A percentile compares a stretch with the other conserved stretches of the same genome.
Conservation (phyloP, 2,329 filamentous ascomycete species). For the Exophiala dermatitidis region DNA sequence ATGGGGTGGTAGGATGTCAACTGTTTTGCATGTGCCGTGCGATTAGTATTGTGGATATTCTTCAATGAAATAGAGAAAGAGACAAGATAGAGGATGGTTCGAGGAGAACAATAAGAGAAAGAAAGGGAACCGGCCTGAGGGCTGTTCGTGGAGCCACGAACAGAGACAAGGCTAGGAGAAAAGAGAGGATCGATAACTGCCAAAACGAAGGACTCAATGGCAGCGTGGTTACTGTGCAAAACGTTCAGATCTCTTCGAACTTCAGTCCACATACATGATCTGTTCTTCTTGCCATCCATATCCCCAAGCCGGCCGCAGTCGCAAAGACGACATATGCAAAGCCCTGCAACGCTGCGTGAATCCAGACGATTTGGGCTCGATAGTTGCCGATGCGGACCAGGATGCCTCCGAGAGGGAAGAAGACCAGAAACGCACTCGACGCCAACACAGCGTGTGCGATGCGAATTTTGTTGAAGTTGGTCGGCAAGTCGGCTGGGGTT, state of each 20-base stretch:
- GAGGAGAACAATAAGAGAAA: background rate
- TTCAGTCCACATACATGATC: conserved; percentile 5
- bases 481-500: conserved; percentile 2
- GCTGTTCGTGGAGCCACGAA: background rate
- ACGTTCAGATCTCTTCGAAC: background rate
- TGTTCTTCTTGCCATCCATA: conserved; percentile 27
- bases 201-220: background rate
- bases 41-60: too few relatives aligned
- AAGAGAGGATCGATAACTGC: background rate
- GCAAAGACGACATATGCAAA: conserved; percentile 25
- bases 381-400: conserved; percentile 25
- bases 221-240: background rate
- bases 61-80: too few relatives aligned
- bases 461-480: conserved; percentile 8
- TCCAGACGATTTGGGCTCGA: conserved; percentile 17
- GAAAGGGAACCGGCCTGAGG: too few relatives aligned
- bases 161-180: background rate
- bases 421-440: conserved; percentile 26
- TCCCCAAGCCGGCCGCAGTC: conserved; percentile 26
- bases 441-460: conserved; percentile 27
- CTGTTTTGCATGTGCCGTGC: background rate
- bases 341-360: conserved; percentile 27
- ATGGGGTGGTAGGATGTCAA: conserved; percentile 26
- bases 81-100: background rate
- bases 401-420: conserved; percentile 29